phyloP scores from a whole-genome alignment of 2,329 filamentous ascomycete genomes.

The Penicillium sclerotigenum region DNA sequence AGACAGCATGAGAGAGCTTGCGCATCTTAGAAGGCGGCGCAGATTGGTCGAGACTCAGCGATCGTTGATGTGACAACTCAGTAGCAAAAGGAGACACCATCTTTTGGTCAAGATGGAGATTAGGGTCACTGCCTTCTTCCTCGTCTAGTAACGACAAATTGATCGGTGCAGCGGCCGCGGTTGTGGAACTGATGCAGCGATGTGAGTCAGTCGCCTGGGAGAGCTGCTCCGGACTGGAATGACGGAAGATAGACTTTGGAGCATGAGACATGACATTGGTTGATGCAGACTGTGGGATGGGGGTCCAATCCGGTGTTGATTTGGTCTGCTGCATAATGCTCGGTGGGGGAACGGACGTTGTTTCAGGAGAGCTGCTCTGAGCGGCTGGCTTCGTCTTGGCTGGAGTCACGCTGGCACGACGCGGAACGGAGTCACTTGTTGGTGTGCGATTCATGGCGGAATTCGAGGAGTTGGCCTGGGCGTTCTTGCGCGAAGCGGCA shows the following conservation, averaged over 20 bases:
- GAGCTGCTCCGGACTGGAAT: slow-evolving; percentile 53
- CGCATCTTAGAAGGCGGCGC: slow-evolving; percentile 40
- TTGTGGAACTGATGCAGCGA: slow-evolving; percentile 29
- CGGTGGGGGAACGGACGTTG: slow-evolving; percentile 29
- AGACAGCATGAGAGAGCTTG: slow-evolving; percentile 33
- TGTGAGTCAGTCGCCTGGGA: slow-evolving; percentile 41
- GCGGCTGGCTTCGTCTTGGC: slow-evolving; percentile 29
- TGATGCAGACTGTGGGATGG: slow-evolving; percentile 29
- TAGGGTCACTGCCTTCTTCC: slow-evolving; percentile 49
- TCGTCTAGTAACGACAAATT: slow-evolving; percentile 57
- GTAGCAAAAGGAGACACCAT: slow-evolving; percentile 23
- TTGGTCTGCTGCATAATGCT: slow-evolving; percentile 27
- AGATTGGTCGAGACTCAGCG: slow-evolving; percentile 28
- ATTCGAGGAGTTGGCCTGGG: slow-evolving; percentile 39
- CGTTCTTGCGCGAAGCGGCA: slow-evolving; percentile 71
- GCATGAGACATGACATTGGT: slow-evolving; percentile 21
- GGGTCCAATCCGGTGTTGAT: slow-evolving; percentile 37
- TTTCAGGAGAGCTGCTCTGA: slow-evolving; percentile 38
- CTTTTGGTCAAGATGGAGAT: slow-evolving; percentile 21
- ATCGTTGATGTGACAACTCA: slow-evolving; percentile 28
- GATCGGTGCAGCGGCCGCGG: slow-evolving; percentile 42
- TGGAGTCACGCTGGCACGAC: slow-evolving; percentile 27
- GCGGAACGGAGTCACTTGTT: slow-evolving; percentile 30
- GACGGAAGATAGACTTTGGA: slow-evolving; percentile 46
- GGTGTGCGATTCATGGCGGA: slow-evolving; percentile 32